Conservation (phyloP, 2,329 filamentous ascomycete species). For the Davidsoniella virescens region DNA sequence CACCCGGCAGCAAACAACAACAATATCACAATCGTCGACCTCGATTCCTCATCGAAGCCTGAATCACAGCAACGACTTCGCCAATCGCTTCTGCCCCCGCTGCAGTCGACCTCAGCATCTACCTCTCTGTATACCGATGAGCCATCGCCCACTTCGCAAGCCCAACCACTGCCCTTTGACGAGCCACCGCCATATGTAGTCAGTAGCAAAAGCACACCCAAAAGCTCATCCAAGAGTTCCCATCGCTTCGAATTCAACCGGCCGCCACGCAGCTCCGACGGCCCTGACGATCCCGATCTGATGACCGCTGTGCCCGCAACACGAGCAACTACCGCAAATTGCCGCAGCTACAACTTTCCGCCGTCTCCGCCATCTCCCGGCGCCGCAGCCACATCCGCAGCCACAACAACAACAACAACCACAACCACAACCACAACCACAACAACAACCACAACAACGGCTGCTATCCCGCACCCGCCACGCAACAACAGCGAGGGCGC, state of each 20-base stretch:
- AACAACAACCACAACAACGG: no score
- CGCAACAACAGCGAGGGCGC: constrained; percentile 16
- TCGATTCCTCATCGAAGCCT: neutral
- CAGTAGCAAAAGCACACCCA: neutral
- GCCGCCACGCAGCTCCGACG: neutral
- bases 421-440: no score
- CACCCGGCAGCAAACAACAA: neutral
- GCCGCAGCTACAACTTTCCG: constrained; percentile 12
- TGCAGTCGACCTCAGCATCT: neutral
- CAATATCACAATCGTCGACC: neutral
- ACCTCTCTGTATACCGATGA: neutral
- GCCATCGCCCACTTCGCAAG: neutral
- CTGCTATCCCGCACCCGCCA: no score
- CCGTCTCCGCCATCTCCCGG: constrained; percentile 2
- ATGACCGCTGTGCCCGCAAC: constrained; percentile 14
- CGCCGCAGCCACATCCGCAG: constrained; percentile 16
- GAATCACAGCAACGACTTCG: neutral
- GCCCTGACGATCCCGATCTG: constrained; percentile 9
- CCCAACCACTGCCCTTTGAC: neutral
- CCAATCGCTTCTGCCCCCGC: neutral
- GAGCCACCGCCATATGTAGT: constrained; percentile 2
- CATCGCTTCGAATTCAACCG: neutral
- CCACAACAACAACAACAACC: no score
- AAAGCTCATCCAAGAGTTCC: neutral
- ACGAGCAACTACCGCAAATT: constrained; percentile 15